These are phyloP conservation scores for Omphalotus olearius DNA, from an alignment of 1,284 basidiomycete species.

Conservation along the genomic window DNA sequence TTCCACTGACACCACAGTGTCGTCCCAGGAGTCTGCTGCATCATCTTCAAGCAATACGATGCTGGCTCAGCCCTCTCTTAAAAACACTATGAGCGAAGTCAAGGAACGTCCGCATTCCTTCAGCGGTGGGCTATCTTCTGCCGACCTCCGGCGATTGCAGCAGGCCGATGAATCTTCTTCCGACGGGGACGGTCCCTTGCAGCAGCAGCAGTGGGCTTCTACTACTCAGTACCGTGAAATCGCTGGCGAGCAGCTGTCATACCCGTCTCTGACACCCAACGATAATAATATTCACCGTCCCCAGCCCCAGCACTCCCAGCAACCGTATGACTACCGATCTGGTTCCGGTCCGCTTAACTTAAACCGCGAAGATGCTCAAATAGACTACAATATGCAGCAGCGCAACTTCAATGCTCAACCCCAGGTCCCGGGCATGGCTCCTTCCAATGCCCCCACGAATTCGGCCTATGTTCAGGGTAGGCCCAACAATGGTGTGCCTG, in stretches of 20 bases:
- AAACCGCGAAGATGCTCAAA: slow-evolving; percentile 47
- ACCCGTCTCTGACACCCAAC: slow-evolving; percentile 58
- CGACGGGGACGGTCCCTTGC: slow-evolving; percentile 28
- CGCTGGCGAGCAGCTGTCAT: slow-evolving; percentile 56
- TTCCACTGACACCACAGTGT: slow-evolving; percentile 65
- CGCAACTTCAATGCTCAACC: slow-evolving; percentile 45
- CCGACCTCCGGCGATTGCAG: slow-evolving; percentile 69
- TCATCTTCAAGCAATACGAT: slow-evolving; percentile 52
- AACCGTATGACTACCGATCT: slow-evolving; percentile 30
- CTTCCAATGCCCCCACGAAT: slow-evolving; percentile 24
- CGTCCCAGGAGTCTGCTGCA: slow-evolving; percentile 49
- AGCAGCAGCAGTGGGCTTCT: slow-evolving; percentile 39
- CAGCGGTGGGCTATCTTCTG: slow-evolving; percentile 67
- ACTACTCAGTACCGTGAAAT: slow-evolving; percentile 33
- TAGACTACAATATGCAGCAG: slow-evolving; percentile 49
- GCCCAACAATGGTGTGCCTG: slow-evolving; percentile 39
- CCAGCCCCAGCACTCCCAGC: slow-evolving; percentile 49
- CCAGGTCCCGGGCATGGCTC: slow-evolving; percentile 24
- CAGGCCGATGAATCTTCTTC: slow-evolving; percentile 51
- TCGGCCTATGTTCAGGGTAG: slow-evolving; percentile 47
- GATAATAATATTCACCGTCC: slow-evolving; percentile 40
- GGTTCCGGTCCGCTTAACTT: slow-evolving; percentile 27
- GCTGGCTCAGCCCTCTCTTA: slow-evolving; percentile 49
- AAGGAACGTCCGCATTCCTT: slow-evolving; percentile 78
- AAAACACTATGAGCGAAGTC: slow-evolving; percentile 47